Conservation (phyloP, 1,284 basidiomycete genomes). For the Puccinia hordei region DNA sequence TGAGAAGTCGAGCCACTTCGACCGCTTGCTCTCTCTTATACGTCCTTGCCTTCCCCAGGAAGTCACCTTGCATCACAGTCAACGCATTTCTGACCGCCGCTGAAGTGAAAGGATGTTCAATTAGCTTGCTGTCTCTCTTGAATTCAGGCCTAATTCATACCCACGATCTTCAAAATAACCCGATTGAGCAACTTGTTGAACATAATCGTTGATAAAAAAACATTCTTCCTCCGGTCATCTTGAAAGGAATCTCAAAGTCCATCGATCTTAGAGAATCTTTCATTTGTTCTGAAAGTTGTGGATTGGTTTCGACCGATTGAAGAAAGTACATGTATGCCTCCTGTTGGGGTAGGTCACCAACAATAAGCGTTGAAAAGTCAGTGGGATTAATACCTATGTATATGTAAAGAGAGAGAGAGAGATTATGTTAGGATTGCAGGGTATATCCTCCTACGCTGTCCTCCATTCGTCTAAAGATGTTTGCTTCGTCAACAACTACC, state of each 20-base stretch:
- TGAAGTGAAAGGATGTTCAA: neutral
- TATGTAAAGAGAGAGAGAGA: too few relatives aligned
- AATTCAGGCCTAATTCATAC: conserved; percentile 11
- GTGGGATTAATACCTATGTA: neutral
- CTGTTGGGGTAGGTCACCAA: neutral
- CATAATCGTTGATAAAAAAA: too few relatives aligned
- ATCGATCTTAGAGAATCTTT: too few relatives aligned
- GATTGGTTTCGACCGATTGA: neutral
- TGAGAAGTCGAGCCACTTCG: neutral
- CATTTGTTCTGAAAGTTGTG: neutral
- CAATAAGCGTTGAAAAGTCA: neutral
- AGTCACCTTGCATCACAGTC: neutral
- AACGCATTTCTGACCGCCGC: neutral
- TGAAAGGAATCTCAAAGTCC: too few relatives aligned
- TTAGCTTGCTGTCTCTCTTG: conserved; percentile 2
- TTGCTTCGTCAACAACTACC: too few relatives aligned
- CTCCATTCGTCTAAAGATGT: too few relatives aligned
- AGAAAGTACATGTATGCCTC: neutral
- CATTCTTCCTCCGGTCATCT: too few relatives aligned
- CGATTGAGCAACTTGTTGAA: neutral
- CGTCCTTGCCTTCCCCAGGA: conserved; percentile 5
- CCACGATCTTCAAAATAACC: conserved; percentile 1
- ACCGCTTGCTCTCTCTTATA: neutral
- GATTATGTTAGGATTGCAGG: neutral
- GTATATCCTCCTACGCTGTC: neutral